Percentiles rank a stretch among this genome's conserved stretches.
Evolutionary conservation across 202 grass and related monocot genomes (phyloP).

Genomic region (Zizania palustris): DNA sequence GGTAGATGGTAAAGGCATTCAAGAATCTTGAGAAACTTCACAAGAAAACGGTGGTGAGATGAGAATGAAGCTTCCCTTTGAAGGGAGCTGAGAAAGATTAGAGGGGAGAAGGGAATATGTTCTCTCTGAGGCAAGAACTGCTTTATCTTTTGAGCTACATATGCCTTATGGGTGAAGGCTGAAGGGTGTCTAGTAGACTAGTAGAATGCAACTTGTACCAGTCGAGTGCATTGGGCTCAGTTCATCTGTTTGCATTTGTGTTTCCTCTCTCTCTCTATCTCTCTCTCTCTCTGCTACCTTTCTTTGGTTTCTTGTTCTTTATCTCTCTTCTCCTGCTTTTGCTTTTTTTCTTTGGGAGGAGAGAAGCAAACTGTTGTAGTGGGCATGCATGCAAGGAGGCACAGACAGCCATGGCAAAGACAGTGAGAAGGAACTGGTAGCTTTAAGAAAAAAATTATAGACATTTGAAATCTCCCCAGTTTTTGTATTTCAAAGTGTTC

Average conservation of each 20-base stretch:
- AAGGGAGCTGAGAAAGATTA: constrained; percentile 39
- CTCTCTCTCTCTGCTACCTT: not conserved
- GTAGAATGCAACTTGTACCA: not conserved
- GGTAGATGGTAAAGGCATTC: constrained; percentile 39
- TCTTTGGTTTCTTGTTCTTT: not conserved
- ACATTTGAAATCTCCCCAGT: not conserved
- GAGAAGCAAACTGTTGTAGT: constrained; percentile 36
- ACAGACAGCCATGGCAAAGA: constrained; percentile 28
- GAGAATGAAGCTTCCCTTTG: constrained; percentile 56
- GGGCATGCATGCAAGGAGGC: constrained; percentile 40
- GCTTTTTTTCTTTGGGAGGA: constrained; percentile 39
- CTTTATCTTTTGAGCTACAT: constrained; percentile 61
- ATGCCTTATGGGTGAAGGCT: constrained; percentile 57
- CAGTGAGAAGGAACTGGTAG: too few relatives aligned
- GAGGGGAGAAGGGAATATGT: constrained; percentile 51
- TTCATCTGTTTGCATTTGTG: constrained; percentile 43
- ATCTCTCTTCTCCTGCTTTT: constrained; percentile 16
- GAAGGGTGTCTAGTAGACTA: constrained; percentile 46
- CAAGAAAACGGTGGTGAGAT: constrained; percentile 43
- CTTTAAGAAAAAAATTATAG: too few relatives aligned
- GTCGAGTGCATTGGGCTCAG: constrained; percentile 26
- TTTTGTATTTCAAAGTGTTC: not conserved
- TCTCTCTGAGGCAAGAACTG: constrained; percentile 38
- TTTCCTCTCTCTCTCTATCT: constrained; percentile 10
- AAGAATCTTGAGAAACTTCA: constrained; percentile 66